Evolutionary conservation across 768 basidiomycete species (phyloP), one percentile per base, ranked within the genome.

Genomic region (Rhodosporidiobolus odoratus): DNA sequence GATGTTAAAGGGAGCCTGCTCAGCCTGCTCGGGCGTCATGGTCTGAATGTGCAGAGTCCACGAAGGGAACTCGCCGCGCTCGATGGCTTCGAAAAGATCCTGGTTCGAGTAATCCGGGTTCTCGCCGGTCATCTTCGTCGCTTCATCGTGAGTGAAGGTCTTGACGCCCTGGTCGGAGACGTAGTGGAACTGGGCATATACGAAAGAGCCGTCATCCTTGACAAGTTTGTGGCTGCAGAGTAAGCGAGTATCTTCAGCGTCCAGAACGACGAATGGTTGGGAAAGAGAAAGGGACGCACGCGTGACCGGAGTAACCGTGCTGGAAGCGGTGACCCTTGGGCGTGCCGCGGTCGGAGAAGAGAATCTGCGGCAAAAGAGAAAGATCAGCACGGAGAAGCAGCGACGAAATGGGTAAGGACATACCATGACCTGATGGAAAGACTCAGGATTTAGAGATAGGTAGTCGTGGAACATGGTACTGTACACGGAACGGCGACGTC

Each of bases 11-110:
- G 79, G 76, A 86, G 89, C 91, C 47, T 84, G 84, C 83, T 94
- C 90, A 21, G 93, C 94, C 83, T 98, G 89, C 78, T 90, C 85
- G 2, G 88, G 83, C 0, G 92, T 92, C 92, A 96, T 95, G 23
- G 88, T 91, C 89, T 97, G 94, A 37, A 79, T 70, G 69, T 73
- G 73, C 50, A 75, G 67, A 27, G 73, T 76, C 80, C 80, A 81
- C 23, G 71, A 71, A 15, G 81, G 80, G 78, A 69, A 79, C 41
- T 82, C 80, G 35, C 80, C 80, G 21, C 68, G 69, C 64, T 80
- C 80, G 76, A 83, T 83, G n/a, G 79, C 79, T 58, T 81, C 76
- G 75, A 79, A 82, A 15, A 83, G 77, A 63, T 82, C 81, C 71
- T 82, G 77, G 68, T 75, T 78, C 30, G 77, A 73, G 62, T 79